Evolutionary conservation across 2,329 filamentous ascomycete species (phyloP), one percentile per base, ranked within the genome.

Genomic region (Westerdykella ornata): DNA sequence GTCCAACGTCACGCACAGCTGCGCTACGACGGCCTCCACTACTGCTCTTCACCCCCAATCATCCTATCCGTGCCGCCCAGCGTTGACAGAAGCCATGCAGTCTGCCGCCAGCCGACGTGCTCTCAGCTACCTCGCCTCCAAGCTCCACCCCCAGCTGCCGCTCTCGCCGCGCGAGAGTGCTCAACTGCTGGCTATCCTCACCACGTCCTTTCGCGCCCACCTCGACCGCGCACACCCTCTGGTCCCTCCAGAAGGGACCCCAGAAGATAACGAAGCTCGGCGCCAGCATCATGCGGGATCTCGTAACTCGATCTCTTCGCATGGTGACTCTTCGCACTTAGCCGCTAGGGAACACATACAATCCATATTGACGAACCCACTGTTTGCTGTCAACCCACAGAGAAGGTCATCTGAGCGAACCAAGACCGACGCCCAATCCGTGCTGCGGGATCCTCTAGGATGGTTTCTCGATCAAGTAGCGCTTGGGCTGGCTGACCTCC

Each of bases 151-250:
- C 0, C 70, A 69, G 46, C 53, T 74, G 3, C 73, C 79, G 17
- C 68, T 81, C 13, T 77, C 72, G 18, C 68, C 72, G 4, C 72
- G 72, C 43, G 77, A 84, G 53, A 79, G 75, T 13, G 69, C 77
- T 46, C 73, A 78, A 51, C 68, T 84, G 6, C 71, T 84, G 31
- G 72, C 68, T 39, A 69, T 79, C 15, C 72, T 84, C 48, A 82
- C 78, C 16, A 72, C 71, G 31, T 82, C 79, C 11, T 84, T 84
- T 59, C 72, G 78, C 49, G 69, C 72, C 37, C 78, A 82, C 44
- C 72, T 84, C 32, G 79, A 84, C 53, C 70, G 68, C 39, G 73
- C 76, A 44, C 74, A 82, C 62, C 74, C 73, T 22, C 22, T 57
- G 11, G 28, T 44, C 7, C 14, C 46, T 6, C 8, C 30, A 14